These are phyloP conservation scores for Sarocladium kiliense DNA, from an alignment of 2,329 filamentous ascomycete species.

Conservation along the genomic window DNA sequence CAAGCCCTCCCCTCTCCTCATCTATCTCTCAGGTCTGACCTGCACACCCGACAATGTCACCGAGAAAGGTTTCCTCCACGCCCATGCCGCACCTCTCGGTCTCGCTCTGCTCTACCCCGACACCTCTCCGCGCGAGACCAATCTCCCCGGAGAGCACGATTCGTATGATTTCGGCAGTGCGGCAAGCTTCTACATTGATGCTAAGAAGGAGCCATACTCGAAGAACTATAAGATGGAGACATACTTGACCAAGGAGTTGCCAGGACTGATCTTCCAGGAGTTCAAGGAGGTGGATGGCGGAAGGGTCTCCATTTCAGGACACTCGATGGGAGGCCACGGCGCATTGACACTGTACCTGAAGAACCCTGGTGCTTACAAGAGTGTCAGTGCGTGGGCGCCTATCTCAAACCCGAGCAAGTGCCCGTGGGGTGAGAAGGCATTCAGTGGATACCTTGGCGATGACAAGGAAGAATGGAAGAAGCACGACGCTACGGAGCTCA, in stretches of 20 bases:
- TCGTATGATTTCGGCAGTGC: conserved; percentile 86
- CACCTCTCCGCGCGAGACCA: conserved; percentile 82
- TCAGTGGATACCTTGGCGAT: conserved; percentile 80
- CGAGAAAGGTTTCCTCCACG: conserved; percentile 87
- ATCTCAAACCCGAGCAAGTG: conserved; percentile 81
- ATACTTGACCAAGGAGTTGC: conserved; percentile 89
- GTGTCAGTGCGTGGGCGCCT: conserved; percentile 84
- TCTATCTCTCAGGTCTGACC: conserved; percentile 91
- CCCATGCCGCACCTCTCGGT: conserved; percentile 69
- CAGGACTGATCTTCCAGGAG: conserved; percentile 63
- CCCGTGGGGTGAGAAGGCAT: conserved; percentile 95
- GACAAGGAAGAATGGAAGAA: conserved; percentile 74
- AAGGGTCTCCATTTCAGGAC: conserved; percentile 80
- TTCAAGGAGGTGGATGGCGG: conserved; percentile 66
- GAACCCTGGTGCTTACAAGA: conserved; percentile 85
- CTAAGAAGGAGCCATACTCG: conserved; percentile 67
- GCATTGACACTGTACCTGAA: conserved; percentile 88
- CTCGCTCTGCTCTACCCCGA: conserved; percentile 95
- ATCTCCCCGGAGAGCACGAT: conserved; percentile 80
- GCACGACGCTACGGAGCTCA: conserved; percentile 87
- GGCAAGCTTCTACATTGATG: conserved; percentile 93
- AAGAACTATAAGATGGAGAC: conserved; percentile 89
- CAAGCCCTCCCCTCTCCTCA: conserved; percentile 68
- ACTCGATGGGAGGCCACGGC: conserved; percentile 97
- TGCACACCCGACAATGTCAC: conserved; percentile 86